Conservation (phyloP, 371 early-diverging fungal species). For the Aphelidium insulamus region DNA sequence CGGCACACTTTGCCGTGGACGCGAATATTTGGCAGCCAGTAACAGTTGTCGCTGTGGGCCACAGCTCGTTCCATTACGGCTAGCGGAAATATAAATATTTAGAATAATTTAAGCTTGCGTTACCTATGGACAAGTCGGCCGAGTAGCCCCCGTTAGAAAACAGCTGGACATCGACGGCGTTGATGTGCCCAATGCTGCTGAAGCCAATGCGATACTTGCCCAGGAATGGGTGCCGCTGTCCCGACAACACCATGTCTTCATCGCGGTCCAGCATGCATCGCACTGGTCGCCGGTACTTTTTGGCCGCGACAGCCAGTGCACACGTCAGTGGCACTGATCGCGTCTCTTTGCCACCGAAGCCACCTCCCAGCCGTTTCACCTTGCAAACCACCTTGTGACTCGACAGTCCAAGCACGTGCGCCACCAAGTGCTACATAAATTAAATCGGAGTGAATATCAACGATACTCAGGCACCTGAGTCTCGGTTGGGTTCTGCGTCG, state of each 20-base stretch:
- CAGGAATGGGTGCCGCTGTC: constrained; percentile 50
- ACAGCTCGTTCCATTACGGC: constrained; percentile 44
- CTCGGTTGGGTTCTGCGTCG: constrained; percentile 47
- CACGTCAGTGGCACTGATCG: constrained; percentile 25
- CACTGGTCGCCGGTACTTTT: constrained; percentile 27
- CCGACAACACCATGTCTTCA: constrained; percentile 47
- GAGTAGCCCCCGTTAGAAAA: constrained; percentile 48
- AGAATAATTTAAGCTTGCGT: neutral
- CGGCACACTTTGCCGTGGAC: constrained; percentile 35
- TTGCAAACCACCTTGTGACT: constrained; percentile 31
- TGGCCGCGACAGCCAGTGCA: constrained; percentile 35
- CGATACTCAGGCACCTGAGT: no score
- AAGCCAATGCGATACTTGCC: constrained; percentile 44
- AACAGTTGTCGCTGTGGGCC: constrained; percentile 43
- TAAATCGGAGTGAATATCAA: no score
- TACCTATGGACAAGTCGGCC: constrained; percentile 30
- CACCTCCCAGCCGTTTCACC: constrained; percentile 53
- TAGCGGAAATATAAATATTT: neutral
- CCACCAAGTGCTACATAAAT: no score
- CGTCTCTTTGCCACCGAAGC: constrained; percentile 60
- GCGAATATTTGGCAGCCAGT: constrained; percentile 33
- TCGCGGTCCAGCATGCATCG: constrained; percentile 47
- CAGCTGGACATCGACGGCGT: constrained; percentile 25
- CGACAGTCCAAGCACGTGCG: constrained; percentile 33
- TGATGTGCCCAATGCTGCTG: constrained; percentile 27